Percentiles rank a stretch among this genome's conserved stretches.
phyloP scores from a whole-genome alignment of 2,329 filamentous ascomycete genomes.

The Whalleya microplaca region DNA sequence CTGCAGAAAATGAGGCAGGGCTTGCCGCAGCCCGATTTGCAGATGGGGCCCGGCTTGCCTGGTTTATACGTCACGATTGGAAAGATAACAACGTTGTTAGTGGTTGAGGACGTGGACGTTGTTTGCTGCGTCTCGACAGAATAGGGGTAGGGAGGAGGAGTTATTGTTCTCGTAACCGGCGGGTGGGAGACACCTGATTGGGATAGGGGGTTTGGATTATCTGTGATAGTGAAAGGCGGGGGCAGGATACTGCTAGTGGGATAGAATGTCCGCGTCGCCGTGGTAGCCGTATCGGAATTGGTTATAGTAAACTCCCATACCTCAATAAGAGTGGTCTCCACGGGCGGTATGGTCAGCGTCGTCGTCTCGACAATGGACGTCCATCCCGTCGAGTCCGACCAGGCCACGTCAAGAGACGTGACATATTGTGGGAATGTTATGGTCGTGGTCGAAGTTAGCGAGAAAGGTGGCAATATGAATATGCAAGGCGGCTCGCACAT shows the following conservation, averaged over 20 bases:
- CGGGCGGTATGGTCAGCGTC: conserved; percentile 1
- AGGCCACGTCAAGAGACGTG: conserved; percentile 6
- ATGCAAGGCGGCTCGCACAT: conserved; percentile 16
- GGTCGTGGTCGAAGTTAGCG: conserved; percentile 5
- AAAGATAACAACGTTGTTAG: no score
- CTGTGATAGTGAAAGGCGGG: conserved; percentile 1
- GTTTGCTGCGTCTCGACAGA: no score
- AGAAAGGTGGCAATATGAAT: conserved; percentile 13
- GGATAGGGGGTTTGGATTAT: conserved; percentile 3
- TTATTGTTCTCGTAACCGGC: conserved; percentile 5
- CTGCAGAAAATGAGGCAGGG: conserved; percentile 5
- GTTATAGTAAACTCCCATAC: conserved; percentile 4
- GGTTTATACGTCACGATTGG: conserved; percentile 4
- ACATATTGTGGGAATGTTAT: conserved; percentile 8
- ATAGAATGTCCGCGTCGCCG: background rate
- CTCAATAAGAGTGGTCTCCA: background rate
- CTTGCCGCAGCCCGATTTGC: conserved; percentile 2
- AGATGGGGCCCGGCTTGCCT: conserved; percentile 1
- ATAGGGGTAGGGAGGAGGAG: conserved; percentile 3
- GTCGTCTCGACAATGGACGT: conserved; percentile 4
- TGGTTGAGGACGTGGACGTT: no score
- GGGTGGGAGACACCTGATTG: background rate
- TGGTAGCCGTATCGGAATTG: background rate
- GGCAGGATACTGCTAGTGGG: conserved; percentile 3
- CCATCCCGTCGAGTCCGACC: conserved; percentile 1